Conservation (phyloP, 139 green algal genomes). For the Parachlorella kessleri region DNA sequence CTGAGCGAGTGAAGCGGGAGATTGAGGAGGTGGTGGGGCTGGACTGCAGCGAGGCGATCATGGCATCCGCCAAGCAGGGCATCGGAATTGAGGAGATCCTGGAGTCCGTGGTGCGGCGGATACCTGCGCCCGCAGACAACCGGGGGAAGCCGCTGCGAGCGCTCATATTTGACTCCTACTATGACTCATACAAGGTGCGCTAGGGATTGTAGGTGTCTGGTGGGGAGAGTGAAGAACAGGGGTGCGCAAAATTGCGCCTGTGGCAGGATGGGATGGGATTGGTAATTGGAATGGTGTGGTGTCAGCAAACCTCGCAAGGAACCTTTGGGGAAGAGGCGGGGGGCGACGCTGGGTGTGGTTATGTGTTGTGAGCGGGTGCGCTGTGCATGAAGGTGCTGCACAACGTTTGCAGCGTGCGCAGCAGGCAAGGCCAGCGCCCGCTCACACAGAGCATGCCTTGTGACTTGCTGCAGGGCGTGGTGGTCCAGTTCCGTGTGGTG, state of each 20-base stretch:
- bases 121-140: slow-evolving; percentile 82
- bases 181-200: slow-evolving; percentile 87
- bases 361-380: background rate
- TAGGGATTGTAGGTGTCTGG: background rate
- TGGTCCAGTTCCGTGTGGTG: slow-evolving; percentile 87
- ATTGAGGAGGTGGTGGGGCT: slow-evolving; percentile 97
- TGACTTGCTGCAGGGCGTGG: slow-evolving; percentile 73
- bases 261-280: slow-evolving; percentile 50
- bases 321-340: too few relatives aligned
- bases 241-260: background rate
- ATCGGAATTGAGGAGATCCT: slow-evolving; percentile 94
- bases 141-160: slow-evolving; percentile 72
- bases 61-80: slow-evolving; percentile 75
- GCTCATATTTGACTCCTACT: slow-evolving; percentile 99
- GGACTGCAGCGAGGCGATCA: slow-evolving; percentile 81
- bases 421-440: too few relatives aligned
- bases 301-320: too few relatives aligned
- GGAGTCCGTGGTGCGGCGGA: slow-evolving; percentile 82
- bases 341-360: background rate
- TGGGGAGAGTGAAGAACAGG: too few relatives aligned
- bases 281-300: slow-evolving; percentile 46
- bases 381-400: too few relatives aligned
- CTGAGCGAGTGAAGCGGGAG: slow-evolving; percentile 88
- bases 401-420: too few relatives aligned
- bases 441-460: too few relatives aligned